Base-by-base conservation (phyloP, 2,329 filamentous ascomycete species). In the Didymellaceae sp. region DNA sequence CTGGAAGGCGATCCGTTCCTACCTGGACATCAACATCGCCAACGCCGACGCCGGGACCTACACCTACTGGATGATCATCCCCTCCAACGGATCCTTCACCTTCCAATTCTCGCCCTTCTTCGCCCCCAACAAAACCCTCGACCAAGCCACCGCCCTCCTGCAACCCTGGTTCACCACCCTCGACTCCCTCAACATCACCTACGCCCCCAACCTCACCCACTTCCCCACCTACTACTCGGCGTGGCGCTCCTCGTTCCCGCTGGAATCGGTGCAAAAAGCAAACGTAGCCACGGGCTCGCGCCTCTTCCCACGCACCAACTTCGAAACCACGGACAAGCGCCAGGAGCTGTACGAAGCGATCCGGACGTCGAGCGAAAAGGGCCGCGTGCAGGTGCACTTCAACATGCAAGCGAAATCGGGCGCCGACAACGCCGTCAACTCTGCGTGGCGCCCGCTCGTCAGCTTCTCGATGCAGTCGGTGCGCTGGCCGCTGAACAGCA, bases 31-130 rank as follows among this genome's bases (percentile, higher is more conserved):
- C 22, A 70, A 68, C 51, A 59, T 67, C n/a, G 62, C 59, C n/a
- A 71, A 71, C 41, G 67, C 67, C n/a, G 68, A 71, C 32, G 67
- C 67, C 1, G 59, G 62, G n/a, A 72, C 68, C 5, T 72, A 72
- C 52, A 61, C 66, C 1, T 73, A 72, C 51, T 70, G 65, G 58
- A 61, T 58, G 7, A 22, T 72, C 1, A 62, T 71, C 18, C 68
- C 68, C 5, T 63, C 65, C 8, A 70, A 68, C 43, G 67, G 67
- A 11, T 63, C 67, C 46, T 66, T 70, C 45, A 55, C 58, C 1
- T 72, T 73, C 48, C 56, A 60, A 10, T 72, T 73, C 59, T 65
- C 60, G 0, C 70, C 70, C 10, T 72, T 71, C 55, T 71, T 71
- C 48, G 70, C 70, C 1, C 66, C 70, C 0, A 64, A 65, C 45